Percentiles rank a stretch among this genome's conserved stretches.
These are phyloP conservation scores for Trichosporon ovoides DNA, from an alignment of 1,284 basidiomycete species.

Conservation along the genomic window DNA sequence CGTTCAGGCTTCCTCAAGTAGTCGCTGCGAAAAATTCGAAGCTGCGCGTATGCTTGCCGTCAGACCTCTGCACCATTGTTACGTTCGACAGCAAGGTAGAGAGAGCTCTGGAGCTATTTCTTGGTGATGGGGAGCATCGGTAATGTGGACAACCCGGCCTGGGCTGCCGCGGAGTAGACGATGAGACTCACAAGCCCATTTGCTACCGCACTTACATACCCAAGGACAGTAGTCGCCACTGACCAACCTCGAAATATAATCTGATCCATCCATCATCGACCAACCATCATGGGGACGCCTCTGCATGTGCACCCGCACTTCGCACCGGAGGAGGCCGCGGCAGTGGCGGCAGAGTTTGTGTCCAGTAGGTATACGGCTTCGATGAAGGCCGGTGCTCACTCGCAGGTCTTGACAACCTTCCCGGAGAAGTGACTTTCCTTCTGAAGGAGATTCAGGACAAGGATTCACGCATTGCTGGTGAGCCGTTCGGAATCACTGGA, in stretches of 20 bases:
- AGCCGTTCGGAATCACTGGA: conserved; percentile 6
- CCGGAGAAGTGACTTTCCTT: conserved; percentile 64
- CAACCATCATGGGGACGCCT: conserved; percentile 10
- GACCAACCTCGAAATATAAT: background rate
- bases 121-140: no score
- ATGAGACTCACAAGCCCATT: background rate
- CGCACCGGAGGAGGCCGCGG: conserved; percentile 62
- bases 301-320: conserved; percentile 40
- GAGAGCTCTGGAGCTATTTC: no score
- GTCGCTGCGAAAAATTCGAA: no score
- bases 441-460: conserved; percentile 62
- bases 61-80: no score
- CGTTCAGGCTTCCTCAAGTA: no score
- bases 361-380: conserved; percentile 56
- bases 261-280: conserved; percentile 2
- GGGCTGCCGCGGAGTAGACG: background rate
- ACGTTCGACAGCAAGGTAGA: no score
- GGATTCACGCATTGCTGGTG: conserved; percentile 44
- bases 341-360: conserved; percentile 64
- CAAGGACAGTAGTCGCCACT: background rate
- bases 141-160: no score
- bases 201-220: background rate
- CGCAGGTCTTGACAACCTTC: conserved; percentile 68
- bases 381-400: background rate
- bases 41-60: no score